Conservation (phyloP, 1,284 basidiomycete genomes). For the Ustilago sp. region DNA sequence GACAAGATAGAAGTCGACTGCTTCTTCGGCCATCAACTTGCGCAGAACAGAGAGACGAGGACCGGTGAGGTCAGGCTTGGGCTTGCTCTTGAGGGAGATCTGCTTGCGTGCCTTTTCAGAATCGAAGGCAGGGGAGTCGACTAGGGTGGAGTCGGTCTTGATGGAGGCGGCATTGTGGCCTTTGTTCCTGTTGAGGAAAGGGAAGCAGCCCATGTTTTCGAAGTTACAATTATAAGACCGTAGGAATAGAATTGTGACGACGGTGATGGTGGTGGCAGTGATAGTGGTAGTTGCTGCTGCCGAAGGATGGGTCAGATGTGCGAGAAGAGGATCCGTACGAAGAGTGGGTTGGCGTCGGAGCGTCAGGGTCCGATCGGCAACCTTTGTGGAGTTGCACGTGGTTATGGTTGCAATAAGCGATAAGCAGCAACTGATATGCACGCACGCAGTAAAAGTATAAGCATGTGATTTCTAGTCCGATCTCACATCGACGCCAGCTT, state of each 20-base stretch:
- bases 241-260: neutral
- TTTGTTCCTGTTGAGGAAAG: conserved; percentile 29
- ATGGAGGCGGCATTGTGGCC: conserved; percentile 32
- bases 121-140: conserved; percentile 22
- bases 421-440: neutral
- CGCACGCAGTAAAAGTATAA: too few relatives aligned
- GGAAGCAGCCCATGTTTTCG: conserved; percentile 43
- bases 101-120: conserved; percentile 26
- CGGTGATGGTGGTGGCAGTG: neutral
- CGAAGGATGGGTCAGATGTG: neutral
- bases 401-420: neutral
- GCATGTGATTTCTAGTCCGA: too few relatives aligned
- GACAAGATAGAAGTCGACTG: conserved; percentile 72
- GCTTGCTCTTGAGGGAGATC: neutral
- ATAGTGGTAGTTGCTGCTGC: too few relatives aligned
- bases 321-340: conserved; percentile 14
- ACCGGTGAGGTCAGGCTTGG: conserved; percentile 42
- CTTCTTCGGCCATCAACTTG: conserved; percentile 50
- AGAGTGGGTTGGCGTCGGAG: conserved; percentile 8
- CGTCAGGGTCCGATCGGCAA: conserved; percentile 23
- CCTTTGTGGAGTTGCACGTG: neutral
- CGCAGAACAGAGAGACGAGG: conserved; percentile 74
- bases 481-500: too few relatives aligned
- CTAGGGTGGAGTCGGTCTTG: conserved; percentile 39
- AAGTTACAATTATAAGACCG: neutral